A percentile compares a stretch with the other conserved stretches of the same genome.
phyloP scores from a whole-genome alignment of 176 grass and related monocot genomes.

The Panicum miliaceum region DNA sequence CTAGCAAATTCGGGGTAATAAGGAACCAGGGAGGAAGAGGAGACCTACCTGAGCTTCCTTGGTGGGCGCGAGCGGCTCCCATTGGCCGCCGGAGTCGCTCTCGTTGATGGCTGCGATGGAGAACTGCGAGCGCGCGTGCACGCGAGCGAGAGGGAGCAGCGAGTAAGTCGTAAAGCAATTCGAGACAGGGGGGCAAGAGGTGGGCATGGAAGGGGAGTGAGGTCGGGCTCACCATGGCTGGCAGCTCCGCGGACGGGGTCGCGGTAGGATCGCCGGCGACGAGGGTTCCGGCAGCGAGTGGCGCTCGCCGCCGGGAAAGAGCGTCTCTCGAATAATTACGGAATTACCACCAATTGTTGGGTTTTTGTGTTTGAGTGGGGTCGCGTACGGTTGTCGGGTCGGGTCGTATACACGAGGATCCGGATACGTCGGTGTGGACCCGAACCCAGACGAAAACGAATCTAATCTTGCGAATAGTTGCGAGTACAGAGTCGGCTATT shows the following conservation, averaged over 20 bases:
- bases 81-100: slow-evolving; percentile 63
- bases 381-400: background rate
- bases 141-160: background rate
- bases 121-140: slow-evolving; percentile 59
- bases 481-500: too few relatives aligned
- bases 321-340: slow-evolving; percentile 8
- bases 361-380: background rate
- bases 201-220: background rate
- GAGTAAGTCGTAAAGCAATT: background rate
- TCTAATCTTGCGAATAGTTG: too few relatives aligned
- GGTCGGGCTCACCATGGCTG: slow-evolving; percentile 54
- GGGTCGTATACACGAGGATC: background rate
- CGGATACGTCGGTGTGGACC: background rate
- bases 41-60: slow-evolving; percentile 85
- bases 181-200: slow-evolving; percentile 12
- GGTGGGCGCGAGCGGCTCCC: slow-evolving; percentile 92
- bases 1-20: background rate
- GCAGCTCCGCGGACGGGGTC: background rate
- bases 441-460: background rate
- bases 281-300: slow-evolving; percentile 33
- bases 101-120: slow-evolving; percentile 99
- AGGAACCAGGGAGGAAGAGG: background rate
- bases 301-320: slow-evolving; percentile 29
- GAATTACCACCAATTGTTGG: background rate
- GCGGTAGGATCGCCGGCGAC: slow-evolving; percentile 34